A percentile compares a stretch with the other conserved stretches of the same genome.
Conservation (phyloP, 2,329 filamentous ascomycete genomes). For the Colletotrichum plurivorum region DNA sequence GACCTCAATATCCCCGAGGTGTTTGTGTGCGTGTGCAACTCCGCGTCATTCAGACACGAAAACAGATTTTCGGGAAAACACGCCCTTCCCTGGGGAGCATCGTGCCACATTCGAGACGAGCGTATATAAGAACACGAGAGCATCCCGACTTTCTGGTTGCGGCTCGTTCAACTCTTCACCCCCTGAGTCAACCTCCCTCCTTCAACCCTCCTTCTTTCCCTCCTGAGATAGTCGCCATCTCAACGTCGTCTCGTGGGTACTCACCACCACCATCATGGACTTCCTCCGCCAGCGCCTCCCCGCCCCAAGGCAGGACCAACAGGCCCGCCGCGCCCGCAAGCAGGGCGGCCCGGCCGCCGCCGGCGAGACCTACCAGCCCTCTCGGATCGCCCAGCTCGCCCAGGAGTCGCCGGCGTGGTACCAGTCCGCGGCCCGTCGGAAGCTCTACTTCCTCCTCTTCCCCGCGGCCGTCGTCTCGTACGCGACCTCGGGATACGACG, state of each 20-base stretch:
- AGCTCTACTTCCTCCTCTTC: conserved; percentile 51
- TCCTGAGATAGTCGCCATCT: neutral
- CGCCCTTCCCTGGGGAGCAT: neutral
- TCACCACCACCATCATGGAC: conserved; percentile 39
- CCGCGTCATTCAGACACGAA: conserved; percentile 16
- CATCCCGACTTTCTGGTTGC: conserved; percentile 1
- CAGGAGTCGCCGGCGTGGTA: conserved; percentile 48
- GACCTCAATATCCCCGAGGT: neutral
- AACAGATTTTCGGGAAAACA: neutral
- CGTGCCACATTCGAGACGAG: neutral
- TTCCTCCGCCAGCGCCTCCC: conserved; percentile 45
- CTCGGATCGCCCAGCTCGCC: conserved; percentile 48
- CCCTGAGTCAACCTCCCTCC: conserved; percentile 3
- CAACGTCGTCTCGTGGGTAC: neutral
- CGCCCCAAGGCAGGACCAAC: conserved; percentile 45
- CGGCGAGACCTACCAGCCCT: conserved; percentile 43
- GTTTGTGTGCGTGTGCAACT: neutral
- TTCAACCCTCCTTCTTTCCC: neutral
- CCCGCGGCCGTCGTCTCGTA: conserved; percentile 52
- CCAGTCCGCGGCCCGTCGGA: conserved; percentile 46
- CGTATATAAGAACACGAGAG: conserved; percentile 15
- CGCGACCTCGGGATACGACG: conserved; percentile 64
- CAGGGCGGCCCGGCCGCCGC: conserved; percentile 33
- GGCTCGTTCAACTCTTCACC: neutral
- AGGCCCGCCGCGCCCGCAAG: conserved; percentile 42